These are phyloP conservation scores for Jacaranda mimosifolia DNA, from an alignment of 257 asterid species.

Conservation along the genomic window DNA sequence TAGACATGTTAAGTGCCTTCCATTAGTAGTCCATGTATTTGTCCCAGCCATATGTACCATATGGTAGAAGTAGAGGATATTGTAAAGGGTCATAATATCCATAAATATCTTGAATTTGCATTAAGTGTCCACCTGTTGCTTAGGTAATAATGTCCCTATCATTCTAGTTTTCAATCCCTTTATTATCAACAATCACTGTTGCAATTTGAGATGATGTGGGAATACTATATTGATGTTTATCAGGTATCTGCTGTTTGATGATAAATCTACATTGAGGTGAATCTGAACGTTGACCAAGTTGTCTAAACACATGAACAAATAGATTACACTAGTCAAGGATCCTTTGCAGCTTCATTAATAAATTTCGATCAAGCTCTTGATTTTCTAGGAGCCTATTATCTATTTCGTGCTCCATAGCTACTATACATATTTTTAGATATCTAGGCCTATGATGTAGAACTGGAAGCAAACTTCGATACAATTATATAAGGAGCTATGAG, in stretches of 20 bases:
- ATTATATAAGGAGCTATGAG: not conserved
- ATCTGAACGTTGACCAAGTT: not conserved
- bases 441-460: not conserved
- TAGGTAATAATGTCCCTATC: not conserved
- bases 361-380: not conserved
- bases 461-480: not conserved
- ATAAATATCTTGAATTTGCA: not conserved
- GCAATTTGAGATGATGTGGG: not conserved
- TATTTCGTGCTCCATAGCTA: not conserved
- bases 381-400: too few relatives aligned
- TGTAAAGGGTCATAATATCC: too few relatives aligned
- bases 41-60: not conserved
- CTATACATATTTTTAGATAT: not conserved
- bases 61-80: not conserved
- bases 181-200: not conserved
- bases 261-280: not conserved
- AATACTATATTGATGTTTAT: not conserved
- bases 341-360: not conserved
- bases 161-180: not conserved
- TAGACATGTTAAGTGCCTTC: not conserved
- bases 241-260: not conserved
- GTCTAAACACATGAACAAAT: not conserved
- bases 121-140: not conserved
- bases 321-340: not conserved
- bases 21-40: not conserved